Evolutionary conservation across 2,329 filamentous ascomycete genomes (phyloP).

Genomic region (Beauveria scarabaeidicola): DNA sequence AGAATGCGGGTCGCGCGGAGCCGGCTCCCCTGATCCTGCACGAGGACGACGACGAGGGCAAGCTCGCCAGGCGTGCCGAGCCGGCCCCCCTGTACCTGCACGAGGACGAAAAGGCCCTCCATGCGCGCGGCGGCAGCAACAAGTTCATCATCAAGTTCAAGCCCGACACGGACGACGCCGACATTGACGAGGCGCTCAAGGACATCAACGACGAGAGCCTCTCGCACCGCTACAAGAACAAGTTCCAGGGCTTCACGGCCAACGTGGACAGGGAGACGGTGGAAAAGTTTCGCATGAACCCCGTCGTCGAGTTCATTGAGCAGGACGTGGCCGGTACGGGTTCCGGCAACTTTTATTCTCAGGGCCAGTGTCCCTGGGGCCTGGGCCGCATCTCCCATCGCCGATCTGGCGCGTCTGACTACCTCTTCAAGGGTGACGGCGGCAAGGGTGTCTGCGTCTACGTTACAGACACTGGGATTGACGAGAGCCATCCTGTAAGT

Average conservation of each 20-base stretch:
- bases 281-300: conserved; percentile 2
- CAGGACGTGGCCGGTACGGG: background rate
- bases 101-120: background rate
- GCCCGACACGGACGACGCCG: background rate
- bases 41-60: background rate
- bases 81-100: conserved; percentile 5
- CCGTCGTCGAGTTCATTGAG: conserved; percentile 10
- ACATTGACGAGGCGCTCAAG: background rate
- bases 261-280: background rate
- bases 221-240: conserved; percentile 1
- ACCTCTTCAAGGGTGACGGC: conserved; percentile 23
- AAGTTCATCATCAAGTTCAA: conserved; percentile 12
- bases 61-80: background rate
- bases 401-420: conserved; percentile 14
- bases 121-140: background rate
- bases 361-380: conserved; percentile 19
- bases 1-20: background rate
- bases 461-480: conserved; percentile 33
- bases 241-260: conserved; percentile 5
- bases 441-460: conserved; percentile 29
- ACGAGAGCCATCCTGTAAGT: conserved; percentile 12
- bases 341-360: conserved; percentile 7
- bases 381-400: conserved; percentile 16
- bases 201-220: background rate
- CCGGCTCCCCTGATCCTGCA: background rate